Conservation (phyloP, 345 rosid genomes). For the Melaleuca quinquenervia region DNA sequence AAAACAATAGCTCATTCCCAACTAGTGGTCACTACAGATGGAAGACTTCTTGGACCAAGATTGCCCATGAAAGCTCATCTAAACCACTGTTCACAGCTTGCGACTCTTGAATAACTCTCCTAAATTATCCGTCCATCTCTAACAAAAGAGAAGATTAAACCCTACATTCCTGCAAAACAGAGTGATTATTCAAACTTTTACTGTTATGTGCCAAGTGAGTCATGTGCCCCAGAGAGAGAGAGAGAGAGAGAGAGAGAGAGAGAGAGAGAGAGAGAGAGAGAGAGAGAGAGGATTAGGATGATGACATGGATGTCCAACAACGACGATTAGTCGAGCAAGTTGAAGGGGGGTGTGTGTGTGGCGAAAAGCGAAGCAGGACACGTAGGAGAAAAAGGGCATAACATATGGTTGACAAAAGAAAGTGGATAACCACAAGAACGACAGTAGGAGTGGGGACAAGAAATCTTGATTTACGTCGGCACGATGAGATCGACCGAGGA, state of each 20-base stretch:
- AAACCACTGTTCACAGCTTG: not conserved
- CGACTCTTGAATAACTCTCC: not conserved
- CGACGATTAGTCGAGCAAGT: not conserved
- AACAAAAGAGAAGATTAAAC: not conserved
- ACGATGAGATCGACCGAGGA: not conserved
- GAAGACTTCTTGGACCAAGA: not conserved
- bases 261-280: not conserved
- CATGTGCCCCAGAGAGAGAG: not conserved
- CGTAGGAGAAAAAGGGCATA: not conserved
- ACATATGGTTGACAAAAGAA: not conserved
- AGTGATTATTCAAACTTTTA: not conserved
- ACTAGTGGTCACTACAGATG: not conserved
- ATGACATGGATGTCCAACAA: not conserved
- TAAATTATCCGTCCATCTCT: not conserved
- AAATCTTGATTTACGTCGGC: not conserved
- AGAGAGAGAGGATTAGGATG: not conserved
- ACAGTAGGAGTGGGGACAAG: not conserved
- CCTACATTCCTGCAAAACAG: not conserved
- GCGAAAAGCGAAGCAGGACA: not conserved
- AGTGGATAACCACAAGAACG: not conserved
- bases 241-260: not conserved
- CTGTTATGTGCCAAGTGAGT: not conserved
- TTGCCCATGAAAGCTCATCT: not conserved
- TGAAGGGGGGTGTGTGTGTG: not conserved
- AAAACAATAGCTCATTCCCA: not conserved